These are phyloP conservation scores for Stenogyne calaminthoides DNA, from an alignment of 305 asterid species.

Conservation along the genomic window DNA sequence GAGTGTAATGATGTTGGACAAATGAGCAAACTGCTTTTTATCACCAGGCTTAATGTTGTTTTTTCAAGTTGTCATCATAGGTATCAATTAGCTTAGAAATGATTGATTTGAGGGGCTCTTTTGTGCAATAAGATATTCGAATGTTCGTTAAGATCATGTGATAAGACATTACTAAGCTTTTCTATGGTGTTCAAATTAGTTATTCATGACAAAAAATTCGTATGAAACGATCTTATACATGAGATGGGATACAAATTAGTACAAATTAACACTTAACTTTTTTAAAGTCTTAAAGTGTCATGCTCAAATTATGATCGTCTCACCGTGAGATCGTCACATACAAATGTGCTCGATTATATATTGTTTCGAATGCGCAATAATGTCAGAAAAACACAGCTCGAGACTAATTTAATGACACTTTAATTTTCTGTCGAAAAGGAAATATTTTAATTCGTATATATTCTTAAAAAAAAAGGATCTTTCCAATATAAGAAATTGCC, in stretches of 20 bases:
- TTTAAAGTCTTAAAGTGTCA: too few relatives aligned
- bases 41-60: slow-evolving; percentile 26
- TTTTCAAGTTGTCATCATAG: slow-evolving; percentile 29
- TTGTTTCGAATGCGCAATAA: too few relatives aligned
- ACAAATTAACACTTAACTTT: too few relatives aligned
- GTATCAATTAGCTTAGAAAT: slow-evolving; percentile 30
- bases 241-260: too few relatives aligned
- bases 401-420: background rate
- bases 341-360: too few relatives aligned
- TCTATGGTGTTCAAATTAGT: background rate
- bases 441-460: background rate
- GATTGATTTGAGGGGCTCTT: slow-evolving; percentile 25
- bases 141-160: slow-evolving; percentile 44
- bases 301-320: too few relatives aligned
- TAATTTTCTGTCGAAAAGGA: too few relatives aligned
- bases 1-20: slow-evolving; percentile 39
- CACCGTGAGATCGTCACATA: too few relatives aligned
- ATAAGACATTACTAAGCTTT: slow-evolving; percentile 22
- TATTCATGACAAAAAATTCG: background rate
- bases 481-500: background rate
- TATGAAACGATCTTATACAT: too few relatives aligned
- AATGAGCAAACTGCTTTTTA: slow-evolving; percentile 29
- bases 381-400: too few relatives aligned
- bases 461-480: background rate
- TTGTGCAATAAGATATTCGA: slow-evolving; percentile 11